Percentiles rank a stretch among this genome's conserved stretches.
Conservation (phyloP, 768 basidiomycete genomes). For the Royoungia palumana region DNA sequence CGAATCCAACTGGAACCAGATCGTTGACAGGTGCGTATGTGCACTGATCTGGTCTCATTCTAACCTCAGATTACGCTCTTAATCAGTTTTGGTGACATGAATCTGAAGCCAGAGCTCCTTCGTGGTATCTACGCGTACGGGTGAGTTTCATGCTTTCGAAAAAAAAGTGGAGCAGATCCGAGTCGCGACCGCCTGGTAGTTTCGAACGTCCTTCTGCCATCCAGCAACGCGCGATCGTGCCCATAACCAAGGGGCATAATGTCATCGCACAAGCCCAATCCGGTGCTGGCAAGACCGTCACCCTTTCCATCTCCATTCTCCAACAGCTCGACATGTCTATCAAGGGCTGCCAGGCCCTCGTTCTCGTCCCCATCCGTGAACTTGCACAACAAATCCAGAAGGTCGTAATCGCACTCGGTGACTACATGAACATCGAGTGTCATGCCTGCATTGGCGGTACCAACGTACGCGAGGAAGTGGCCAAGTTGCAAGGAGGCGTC, state of each 20-base stretch:
- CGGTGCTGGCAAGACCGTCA: slow-evolving; percentile 98
- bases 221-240: slow-evolving; percentile 98
- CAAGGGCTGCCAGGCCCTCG: slow-evolving; percentile 95
- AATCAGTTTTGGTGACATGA: slow-evolving; percentile 94
- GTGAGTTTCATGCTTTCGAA: slow-evolving; percentile 42
- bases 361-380: slow-evolving; percentile 96
- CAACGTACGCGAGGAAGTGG: slow-evolving; percentile 96
- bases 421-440: slow-evolving; percentile 93
- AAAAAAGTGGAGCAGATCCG: not conserved
- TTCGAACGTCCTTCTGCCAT: slow-evolving; percentile 99
- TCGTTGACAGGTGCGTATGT: slow-evolving; percentile 85
- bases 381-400: slow-evolving; percentile 98
- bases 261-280: slow-evolving; percentile 99
- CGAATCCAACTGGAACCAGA: slow-evolving; percentile 99
- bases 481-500: slow-evolving; percentile 91
- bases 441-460: slow-evolving; percentile 98
- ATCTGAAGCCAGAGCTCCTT: slow-evolving; percentile 91
- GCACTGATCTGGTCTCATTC: not conserved
- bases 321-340: slow-evolving; percentile 86
- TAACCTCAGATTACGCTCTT: slow-evolving; percentile 18
- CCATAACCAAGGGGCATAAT: slow-evolving; percentile 97
- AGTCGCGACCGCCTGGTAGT: slow-evolving; percentile 36
- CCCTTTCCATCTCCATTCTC: slow-evolving; percentile 97
- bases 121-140: slow-evolving; percentile 99
- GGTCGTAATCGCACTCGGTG: slow-evolving; percentile 91